Conservation (phyloP, 305 asterid species). For the Striga hermonthica region DNA sequence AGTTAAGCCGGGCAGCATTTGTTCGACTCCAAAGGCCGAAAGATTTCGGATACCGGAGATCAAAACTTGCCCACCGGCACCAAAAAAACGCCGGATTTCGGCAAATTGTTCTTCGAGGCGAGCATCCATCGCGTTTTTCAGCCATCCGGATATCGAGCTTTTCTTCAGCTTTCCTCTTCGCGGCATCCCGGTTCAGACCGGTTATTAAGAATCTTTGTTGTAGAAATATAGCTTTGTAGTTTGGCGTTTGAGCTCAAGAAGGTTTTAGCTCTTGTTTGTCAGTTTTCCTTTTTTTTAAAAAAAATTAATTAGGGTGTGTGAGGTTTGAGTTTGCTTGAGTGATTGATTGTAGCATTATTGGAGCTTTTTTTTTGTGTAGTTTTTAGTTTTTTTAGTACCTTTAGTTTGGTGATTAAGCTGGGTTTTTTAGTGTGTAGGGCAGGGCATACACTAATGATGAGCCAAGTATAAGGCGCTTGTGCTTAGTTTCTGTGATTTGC, state of each 20-base stretch:
- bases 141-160: conserved; percentile 70
- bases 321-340: background rate
- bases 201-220: background rate
- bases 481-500: conserved; percentile 16
- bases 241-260: background rate
- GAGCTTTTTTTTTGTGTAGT: background rate
- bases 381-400: background rate
- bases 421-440: conserved; percentile 36
- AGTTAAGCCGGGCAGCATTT: conserved; percentile 16
- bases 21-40: conserved; percentile 62
- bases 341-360: no score
- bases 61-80: conserved; percentile 76
- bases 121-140: conserved; percentile 43
- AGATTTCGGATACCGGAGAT: conserved; percentile 67
- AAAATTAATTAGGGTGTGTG: conserved; percentile 1
- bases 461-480: conserved; percentile 21
- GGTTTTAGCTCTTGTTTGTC: background rate
- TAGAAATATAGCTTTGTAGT: conserved; percentile 3
- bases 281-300: background rate
- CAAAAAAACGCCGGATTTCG: conserved; percentile 49
- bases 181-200: conserved; percentile 37
- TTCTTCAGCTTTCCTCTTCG: conserved; percentile 56
- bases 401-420: conserved; percentile 14
- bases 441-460: conserved; percentile 27
- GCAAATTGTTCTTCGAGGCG: conserved; percentile 36